Base-by-base conservation (phyloP, 257 asterid species). In the Solanum sejunctum region DNA sequence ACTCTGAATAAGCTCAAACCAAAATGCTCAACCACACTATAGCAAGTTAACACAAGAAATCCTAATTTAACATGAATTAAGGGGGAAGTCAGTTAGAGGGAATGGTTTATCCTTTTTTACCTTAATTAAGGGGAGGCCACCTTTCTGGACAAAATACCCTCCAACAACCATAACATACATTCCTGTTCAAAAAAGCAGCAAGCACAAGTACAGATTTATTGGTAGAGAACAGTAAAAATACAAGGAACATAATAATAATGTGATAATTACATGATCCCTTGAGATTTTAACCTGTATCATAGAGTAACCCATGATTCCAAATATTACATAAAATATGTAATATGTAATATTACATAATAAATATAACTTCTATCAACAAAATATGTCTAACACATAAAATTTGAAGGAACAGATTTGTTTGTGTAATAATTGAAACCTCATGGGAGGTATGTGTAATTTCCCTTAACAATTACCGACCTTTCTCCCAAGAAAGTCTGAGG, bases 161-260 rank as follows among this genome's bases (percentile, higher is more conserved):
- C 99, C 99, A 83, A 96, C 97, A 86, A 95, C 98, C 99, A 96
- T 95, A 73, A 95, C 87, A 57, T 96, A 93, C 93, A 88, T 93
- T 52, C 99, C 99, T 96, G 84, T 13, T 79, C 60, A 66, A 4
- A 5, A 52, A 51, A 39, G 52, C 51, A 47, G 73, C 80, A 66
- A 23, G 64, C 64, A 41, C 64, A 41, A 17, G 51, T 10, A 61
- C 20, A 2, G 70, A 54, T 11, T 39, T 52, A 73, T 63, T n/a
- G 4, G 47, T 73, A 56, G 64, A 72, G 43, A 54, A 26, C 63
- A 8, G 12, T 52, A 52, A 52, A 52, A 23, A 5, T 5, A 77
- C 20, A 9, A 77, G 23, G 10, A 26, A 77, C 63, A 77, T 41
- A 43, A 71, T 72, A n/a, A 45, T 20, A 45, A 75, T 47, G 60